A percentile compares a stretch with the other conserved stretches of the same genome.
These are phyloP conservation scores for Scutellaria galericulata DNA, from an alignment of 257 asterid species.

Conservation along the genomic window DNA sequence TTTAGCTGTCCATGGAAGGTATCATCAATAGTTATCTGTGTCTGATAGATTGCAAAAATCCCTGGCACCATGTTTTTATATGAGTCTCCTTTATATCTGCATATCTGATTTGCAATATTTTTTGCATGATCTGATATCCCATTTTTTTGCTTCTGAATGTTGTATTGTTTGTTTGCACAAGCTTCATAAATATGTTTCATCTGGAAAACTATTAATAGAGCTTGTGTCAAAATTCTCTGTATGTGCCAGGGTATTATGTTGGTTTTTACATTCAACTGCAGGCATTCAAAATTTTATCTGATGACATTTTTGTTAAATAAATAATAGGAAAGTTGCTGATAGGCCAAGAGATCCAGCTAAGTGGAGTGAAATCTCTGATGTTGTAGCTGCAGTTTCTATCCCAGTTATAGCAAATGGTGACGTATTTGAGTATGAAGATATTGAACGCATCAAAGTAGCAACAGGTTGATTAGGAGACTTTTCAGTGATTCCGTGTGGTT, in stretches of 20 bases:
- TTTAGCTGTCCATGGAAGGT: constrained; percentile 98
- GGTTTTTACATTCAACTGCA: constrained; percentile 21
- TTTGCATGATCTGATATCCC: neutral
- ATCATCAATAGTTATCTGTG: constrained; percentile 7
- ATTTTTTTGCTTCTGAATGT: neutral
- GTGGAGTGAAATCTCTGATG: constrained; percentile 91
- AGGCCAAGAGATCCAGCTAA: constrained; percentile 99
- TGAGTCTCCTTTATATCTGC: neutral
- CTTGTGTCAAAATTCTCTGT: neutral
- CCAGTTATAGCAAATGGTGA: constrained; percentile 98
- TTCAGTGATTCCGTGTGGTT: constrained; percentile 6
- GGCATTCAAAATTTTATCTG: constrained; percentile 11
- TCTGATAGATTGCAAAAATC: constrained; percentile 25
- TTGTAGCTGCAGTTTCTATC: constrained; percentile 81
- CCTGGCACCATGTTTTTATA: neutral
- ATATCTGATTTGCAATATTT: neutral
- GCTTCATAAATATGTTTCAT: neutral
- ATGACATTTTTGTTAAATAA: constrained; percentile 27
- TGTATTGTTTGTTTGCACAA: neutral
- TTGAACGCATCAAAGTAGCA: constrained; percentile 70
- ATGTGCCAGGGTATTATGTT: constrained; percentile 22
- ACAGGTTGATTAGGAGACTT: constrained; percentile 58
- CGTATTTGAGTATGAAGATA: constrained; percentile 84
- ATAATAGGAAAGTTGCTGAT: constrained; percentile 77
- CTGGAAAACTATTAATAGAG: neutral